These are phyloP conservation scores for Mrakia gelida DNA, from an alignment of 768 basidiomycete genomes.

Conservation along the genomic window DNA sequence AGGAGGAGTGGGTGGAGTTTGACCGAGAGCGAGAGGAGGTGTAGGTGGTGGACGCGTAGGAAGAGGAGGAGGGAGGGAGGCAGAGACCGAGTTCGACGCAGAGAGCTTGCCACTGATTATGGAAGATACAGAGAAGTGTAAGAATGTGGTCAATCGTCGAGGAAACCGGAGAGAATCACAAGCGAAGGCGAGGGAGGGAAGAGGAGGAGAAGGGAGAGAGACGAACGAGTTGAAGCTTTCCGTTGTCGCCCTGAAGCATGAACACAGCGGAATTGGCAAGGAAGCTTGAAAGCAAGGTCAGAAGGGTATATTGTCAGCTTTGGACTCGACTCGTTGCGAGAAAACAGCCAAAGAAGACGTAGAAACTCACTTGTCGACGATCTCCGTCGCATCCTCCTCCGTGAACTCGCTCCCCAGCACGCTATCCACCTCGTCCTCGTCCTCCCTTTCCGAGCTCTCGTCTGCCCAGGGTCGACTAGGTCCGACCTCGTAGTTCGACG, in stretches of 20 bases:
- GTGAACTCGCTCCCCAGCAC: neutral
- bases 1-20: neutral
- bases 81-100: conserved; percentile 24
- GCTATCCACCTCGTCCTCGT: conserved; percentile 6
- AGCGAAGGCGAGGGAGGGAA: neutral
- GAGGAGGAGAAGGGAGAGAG: neutral
- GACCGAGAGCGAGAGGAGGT: neutral
- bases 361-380: neutral
- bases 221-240: conserved; percentile 13
- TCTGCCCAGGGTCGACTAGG: neutral
- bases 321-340: too few relatives aligned
- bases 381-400: neutral
- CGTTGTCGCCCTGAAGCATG: neutral
- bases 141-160: neutral
- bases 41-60: conserved; percentile 17
- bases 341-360: neutral
- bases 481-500: neutral
- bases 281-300: neutral
- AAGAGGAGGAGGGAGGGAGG: neutral
- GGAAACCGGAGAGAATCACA: neutral
- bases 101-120: conserved; percentile 16
- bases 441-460: neutral
- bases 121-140: too few relatives aligned
- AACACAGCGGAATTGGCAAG: neutral
- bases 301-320: too few relatives aligned